Base-by-base conservation (phyloP, 495 filamentous ascomycete species). In the Talaromyces wortmannii region DNA sequence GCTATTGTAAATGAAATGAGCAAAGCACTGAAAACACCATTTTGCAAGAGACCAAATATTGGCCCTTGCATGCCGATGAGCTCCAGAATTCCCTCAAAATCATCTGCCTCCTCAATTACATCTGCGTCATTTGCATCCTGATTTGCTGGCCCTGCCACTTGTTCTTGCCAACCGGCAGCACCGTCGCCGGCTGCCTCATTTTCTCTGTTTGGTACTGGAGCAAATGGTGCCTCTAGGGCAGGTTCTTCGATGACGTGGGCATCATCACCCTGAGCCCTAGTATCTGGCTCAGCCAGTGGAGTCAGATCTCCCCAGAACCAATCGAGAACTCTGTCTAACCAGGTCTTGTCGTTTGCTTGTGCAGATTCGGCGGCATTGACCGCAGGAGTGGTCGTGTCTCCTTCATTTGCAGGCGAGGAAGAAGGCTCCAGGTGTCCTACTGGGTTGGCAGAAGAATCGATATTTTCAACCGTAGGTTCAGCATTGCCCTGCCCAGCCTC, bases 21-120 rank as follows among this genome's bases (percentile, higher is more conserved):
- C 54, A 96, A 83, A 30, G 89, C 88, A 61, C 91, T 92, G 67
- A 99, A 97, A 42, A 96, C 86, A 36, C 85, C 91, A 59, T 97
- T 97, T 64, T 97, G 94, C 58, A 97, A 81, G 7, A 99, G 77
- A 17, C 90, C 90, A 36, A 87, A 85, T 4, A 97, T 74, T 2
- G 95, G 95, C 0, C 94, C 94, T 61, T 95, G 89, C 88, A 99
- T 94, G 48, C 94, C 94, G 33, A 99, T 85, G 10, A 99, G 80
- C 64, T 99, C 94, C 76, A 97, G 80, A 48, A 99, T 89, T 6
- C 94, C 94, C 66, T 99, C 94, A n/a, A 99, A 83, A 61, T 99
- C 94, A 69, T 99, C 94, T 8, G 86, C 90, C 59, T 95, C 91
- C 52, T 97, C 94, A 33, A 82, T 70, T 33, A 72, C 80, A 58